phyloP scores from a whole-genome alignment of 805 yeast species.

The Lipomyces orientalis region DNA sequence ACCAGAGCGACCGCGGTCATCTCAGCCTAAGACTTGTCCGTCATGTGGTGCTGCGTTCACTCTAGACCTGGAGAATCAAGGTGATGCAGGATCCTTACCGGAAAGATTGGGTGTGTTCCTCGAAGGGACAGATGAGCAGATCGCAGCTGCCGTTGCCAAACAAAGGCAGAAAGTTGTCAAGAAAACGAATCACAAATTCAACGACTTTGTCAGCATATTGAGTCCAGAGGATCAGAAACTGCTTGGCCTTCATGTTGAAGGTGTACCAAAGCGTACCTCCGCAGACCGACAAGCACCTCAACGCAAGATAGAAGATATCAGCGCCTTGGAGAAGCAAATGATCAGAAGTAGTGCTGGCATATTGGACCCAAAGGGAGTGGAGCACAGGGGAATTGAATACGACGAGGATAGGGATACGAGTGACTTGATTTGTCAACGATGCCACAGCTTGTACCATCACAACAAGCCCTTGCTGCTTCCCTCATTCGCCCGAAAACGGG shows the following conservation, averaged over 20 bases:
- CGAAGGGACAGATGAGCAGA: neutral
- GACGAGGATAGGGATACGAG: neutral
- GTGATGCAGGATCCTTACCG: neutral
- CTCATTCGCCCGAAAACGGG: neutral
- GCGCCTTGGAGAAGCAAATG: neutral
- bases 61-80: neutral
- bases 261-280: neutral
- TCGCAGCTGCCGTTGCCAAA: neutral
- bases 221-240: neutral
- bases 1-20: neutral
- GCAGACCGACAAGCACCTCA: neutral
- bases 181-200: neutral
- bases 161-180: neutral
- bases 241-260: neutral
- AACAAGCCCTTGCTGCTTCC: slow-evolving; percentile 13
- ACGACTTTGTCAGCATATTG: neutral
- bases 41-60: slow-evolving; percentile 8
- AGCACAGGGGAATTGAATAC: neutral
- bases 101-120: neutral
- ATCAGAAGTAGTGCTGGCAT: neutral
- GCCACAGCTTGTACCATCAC: slow-evolving; percentile 18
- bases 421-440: slow-evolving; percentile 17
- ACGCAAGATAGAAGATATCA: neutral
- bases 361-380: neutral
- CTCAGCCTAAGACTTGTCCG: neutral